These are phyloP conservation scores for Aspergillus proliferans DNA, from an alignment of 2,329 filamentous ascomycete species.

Conservation along the genomic window DNA sequence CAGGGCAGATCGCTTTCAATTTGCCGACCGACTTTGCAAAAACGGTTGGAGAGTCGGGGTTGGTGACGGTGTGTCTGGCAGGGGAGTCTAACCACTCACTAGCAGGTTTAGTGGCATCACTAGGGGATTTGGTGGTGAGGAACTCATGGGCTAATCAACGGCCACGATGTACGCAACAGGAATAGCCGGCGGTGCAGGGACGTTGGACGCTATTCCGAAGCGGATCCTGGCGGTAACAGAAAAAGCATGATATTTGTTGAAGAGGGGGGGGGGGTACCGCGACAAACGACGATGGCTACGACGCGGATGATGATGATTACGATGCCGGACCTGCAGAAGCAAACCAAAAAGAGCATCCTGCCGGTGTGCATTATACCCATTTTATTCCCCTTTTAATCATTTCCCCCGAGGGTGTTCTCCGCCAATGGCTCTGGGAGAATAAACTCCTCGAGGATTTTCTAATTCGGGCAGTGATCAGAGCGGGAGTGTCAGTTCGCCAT, in stretches of 20 bases:
- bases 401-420: not conserved
- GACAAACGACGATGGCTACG: not conserved
- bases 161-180: not conserved
- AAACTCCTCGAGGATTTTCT: constrained; percentile 13
- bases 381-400: not conserved
- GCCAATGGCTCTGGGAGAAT: not conserved
- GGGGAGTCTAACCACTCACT: not conserved
- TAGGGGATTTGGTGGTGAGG: not conserved
- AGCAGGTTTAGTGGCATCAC: not conserved
- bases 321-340: not conserved
- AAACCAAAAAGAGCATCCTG: not conserved
- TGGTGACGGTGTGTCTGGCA: too few species aligned
- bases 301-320: not conserved
- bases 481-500: constrained; percentile 10
- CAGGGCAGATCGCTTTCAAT: not conserved
- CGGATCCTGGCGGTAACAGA: not conserved
- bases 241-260: not conserved
- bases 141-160: not conserved
- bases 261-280: not conserved
- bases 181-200: not conserved
- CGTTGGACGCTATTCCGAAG: not conserved
- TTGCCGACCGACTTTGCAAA: not conserved
- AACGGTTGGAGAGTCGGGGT: not conserved
- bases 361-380: not conserved
- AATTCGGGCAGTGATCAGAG: constrained; percentile 18